Evolutionary conservation across 2,329 filamentous ascomycete species (phyloP), one percentile per base, ranked within the genome.

Genomic region (Arthrobotrys musiformis): DNA sequence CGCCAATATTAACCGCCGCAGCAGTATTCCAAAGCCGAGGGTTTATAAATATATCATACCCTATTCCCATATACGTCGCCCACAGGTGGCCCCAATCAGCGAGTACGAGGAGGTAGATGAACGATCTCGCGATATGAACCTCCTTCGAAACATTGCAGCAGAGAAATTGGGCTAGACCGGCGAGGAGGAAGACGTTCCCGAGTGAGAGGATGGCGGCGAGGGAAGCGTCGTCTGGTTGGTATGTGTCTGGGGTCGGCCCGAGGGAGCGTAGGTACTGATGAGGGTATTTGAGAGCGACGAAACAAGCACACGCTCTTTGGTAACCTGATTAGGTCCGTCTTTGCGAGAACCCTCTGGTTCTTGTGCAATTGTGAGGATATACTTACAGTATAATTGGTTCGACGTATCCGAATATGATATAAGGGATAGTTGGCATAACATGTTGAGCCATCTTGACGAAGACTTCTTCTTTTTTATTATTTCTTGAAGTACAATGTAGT

Each of bases 21-120:
- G 82, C 79, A 19, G 80, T 79, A 48, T 83, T 83, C 82, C 83
- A 84, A 40, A 48, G 58, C 0, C 6, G 24, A 5, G 73, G 28
- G 19, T 80, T 52, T 48, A 81, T 80, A 33, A 83, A 81, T 2
- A 81, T 48, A 0, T 82, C 80, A 1, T 70, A 35, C 0, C 82
- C 82, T 0, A 83, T 79, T 11, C 80, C 81, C 13, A 76, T 62
- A 63, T 83, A 83, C 13, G 79, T 78, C 8, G 81, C 81, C 76
- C 80, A 83, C 40, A 84, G 80, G 72, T 84, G 83, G 2, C 83
- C 82, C 63, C 82, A 82, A 72, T 84, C 83, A 2, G 82, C 82
- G 11, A 84, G 46, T 15, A 82, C 81, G 6, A 83, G 80, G 13
- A 77, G 79, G 4, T 80, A 37, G 0, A 83, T 79, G 46, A 82